A percentile compares a stretch with the other conserved stretches of the same genome.
Evolutionary conservation across 139 green algal genomes (phyloP).

Genomic region (Chlorella sp.): DNA sequence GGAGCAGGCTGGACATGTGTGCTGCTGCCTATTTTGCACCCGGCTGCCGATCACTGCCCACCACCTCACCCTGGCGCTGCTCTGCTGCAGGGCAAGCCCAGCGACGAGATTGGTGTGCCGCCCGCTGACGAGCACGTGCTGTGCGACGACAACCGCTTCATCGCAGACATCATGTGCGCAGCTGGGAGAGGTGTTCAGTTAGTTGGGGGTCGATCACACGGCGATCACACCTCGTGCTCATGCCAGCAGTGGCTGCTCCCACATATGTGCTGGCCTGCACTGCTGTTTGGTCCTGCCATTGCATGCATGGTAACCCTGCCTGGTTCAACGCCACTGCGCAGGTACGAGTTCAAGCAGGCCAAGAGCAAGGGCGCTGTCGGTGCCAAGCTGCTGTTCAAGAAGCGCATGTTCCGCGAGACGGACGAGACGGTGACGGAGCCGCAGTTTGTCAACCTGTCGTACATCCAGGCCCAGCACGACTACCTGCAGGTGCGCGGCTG

Average conservation of each 20-base stretch:
- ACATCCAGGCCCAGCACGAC: slow-evolving; percentile 91
- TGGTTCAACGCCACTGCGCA: neutral
- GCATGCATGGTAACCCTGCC: no score
- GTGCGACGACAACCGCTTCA: slow-evolving; percentile 92
- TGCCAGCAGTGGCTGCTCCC: no score
- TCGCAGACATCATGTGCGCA: slow-evolving; percentile 48
- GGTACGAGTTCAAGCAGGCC: slow-evolving; percentile 78
- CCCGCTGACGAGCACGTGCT: slow-evolving; percentile 84
- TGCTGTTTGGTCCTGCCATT: no score
- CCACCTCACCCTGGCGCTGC: no score
- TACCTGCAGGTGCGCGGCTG: slow-evolving; percentile 64
- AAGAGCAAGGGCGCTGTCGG: slow-evolving; percentile 53
- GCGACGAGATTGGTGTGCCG: slow-evolving; percentile 41
- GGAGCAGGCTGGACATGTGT: no score
- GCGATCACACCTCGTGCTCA: no score
- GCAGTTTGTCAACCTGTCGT: slow-evolving; percentile 95
- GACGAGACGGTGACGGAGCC: slow-evolving; percentile 96
- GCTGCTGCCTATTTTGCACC: no score
- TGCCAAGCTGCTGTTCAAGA: slow-evolving; percentile 94
- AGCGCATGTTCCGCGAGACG: slow-evolving; percentile 95
- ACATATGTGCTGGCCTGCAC: no score
- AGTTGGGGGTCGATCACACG: neutral
- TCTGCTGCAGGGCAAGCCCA: slow-evolving; percentile 47
- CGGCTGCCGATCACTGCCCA: no score
- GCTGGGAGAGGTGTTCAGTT: neutral